phyloP scores from a whole-genome alignment of 805 yeast species.

The Kodamaea laetipori region DNA sequence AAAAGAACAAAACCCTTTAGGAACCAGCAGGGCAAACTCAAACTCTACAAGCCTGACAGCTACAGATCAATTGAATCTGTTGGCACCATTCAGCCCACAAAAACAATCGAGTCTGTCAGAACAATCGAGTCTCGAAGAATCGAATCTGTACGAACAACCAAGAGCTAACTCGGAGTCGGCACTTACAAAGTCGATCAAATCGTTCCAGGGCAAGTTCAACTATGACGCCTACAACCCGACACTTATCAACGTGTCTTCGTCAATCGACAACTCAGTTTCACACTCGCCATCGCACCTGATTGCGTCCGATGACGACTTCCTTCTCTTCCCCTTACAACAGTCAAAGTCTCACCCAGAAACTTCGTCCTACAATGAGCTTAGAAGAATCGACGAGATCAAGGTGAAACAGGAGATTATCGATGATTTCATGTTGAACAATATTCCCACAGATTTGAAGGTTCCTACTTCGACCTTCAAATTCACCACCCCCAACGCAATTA shows the following conservation, averaged over 20 bases:
- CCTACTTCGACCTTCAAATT: slow-evolving; percentile 11
- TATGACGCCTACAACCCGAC: not conserved
- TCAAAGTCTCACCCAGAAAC: slow-evolving; percentile 19
- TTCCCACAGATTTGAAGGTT: slow-evolving; percentile 26
- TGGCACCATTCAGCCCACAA: slow-evolving; percentile 6
- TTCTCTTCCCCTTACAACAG: slow-evolving; percentile 16
- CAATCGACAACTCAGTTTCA: slow-evolving; percentile 13
- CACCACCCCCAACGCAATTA: not conserved
- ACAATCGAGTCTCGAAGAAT: too few relatives aligned
- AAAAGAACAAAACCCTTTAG: slow-evolving; percentile 1
- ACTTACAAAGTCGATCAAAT: slow-evolving; percentile 3
- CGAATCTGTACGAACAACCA: slow-evolving; percentile 8
- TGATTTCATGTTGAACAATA: slow-evolving; percentile 41
- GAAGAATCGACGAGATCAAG: slow-evolving; percentile 21
- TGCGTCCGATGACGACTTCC: slow-evolving; percentile 22
- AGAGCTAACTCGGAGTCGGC: slow-evolving; percentile 1
- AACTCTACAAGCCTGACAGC: not conserved
- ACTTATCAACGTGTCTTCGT: slow-evolving; percentile 1
- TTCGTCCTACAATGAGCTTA: slow-evolving; percentile 10
- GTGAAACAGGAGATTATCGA: slow-evolving; percentile 44
- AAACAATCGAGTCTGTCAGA: slow-evolving; percentile 9
- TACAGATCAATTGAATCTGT: not conserved
- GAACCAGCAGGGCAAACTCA: not conserved
- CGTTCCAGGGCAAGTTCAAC: slow-evolving; percentile 1
- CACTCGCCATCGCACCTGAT: slow-evolving; percentile 30